Evolutionary conservation across 177 flowering plant species (phyloP).

Genomic region (Vitis hybrid): DNA sequence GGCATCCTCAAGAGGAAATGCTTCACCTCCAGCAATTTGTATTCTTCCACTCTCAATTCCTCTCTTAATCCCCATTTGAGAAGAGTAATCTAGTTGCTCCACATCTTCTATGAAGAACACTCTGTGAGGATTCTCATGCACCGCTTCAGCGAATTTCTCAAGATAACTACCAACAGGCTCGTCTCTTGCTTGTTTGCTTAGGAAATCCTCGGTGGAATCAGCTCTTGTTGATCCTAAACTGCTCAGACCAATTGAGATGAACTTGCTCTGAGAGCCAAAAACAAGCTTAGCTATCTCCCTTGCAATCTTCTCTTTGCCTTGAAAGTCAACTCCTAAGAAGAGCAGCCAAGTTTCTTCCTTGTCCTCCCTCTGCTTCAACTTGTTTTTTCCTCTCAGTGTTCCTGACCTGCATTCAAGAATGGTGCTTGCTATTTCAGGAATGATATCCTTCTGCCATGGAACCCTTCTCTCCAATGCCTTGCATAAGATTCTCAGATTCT

Average conservation of each 20-base stretch:
- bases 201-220: constrained; percentile 18
- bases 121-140: constrained; percentile 44
- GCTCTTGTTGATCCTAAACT: constrained; percentile 16
- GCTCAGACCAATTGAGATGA: constrained; percentile 26
- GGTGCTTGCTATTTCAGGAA: constrained; percentile 32
- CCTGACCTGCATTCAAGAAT: constrained; percentile 43
- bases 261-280: constrained; percentile 38
- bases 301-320: constrained; percentile 31
- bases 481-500: constrained; percentile 22
- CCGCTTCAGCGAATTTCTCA: constrained; percentile 32
- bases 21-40: constrained; percentile 24
- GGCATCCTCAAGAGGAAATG: constrained; percentile 35
- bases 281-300: constrained; percentile 37
- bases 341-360: constrained; percentile 36
- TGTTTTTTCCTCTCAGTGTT: constrained; percentile 7
- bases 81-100: constrained; percentile 26
- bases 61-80: constrained; percentile 29
- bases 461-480: constrained; percentile 31
- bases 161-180: constrained; percentile 21
- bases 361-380: constrained; percentile 7
- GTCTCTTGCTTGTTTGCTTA: constrained; percentile 27
- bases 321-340: constrained; percentile 32
- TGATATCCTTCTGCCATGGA: constrained; percentile 31
- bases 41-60: constrained; percentile 36
- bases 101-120: constrained; percentile 42